Percentiles rank a stretch among this genome's conserved stretches.
These are phyloP conservation scores for Phytopythium aichiense DNA, from an alignment of 352 stramenopile genomes.

Conservation along the genomic window DNA sequence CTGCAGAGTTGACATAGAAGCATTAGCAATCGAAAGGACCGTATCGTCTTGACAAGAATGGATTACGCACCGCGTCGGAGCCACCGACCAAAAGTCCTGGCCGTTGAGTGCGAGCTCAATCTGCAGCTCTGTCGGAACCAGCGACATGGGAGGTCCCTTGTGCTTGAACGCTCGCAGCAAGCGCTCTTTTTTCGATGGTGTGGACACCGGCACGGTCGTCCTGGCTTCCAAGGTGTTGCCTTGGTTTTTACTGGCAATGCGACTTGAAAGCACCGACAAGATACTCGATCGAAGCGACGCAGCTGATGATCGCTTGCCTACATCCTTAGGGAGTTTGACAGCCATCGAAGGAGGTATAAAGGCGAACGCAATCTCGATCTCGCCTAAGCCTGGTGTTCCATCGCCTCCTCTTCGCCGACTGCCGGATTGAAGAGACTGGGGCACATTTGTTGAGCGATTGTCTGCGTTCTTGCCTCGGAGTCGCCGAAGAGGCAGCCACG, in stretches of 20 bases:
- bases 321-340: neutral
- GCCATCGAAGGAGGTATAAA: constrained; percentile 25
- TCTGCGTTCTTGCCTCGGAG: constrained; percentile 19
- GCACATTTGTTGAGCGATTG: neutral
- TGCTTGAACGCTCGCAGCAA: constrained; percentile 46
- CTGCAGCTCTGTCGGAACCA: constrained; percentile 45
- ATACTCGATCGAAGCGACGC: constrained; percentile 37
- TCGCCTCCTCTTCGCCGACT: neutral
- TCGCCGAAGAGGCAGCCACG: constrained; percentile 46
- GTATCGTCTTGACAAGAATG: neutral
- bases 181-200: constrained; percentile 35
- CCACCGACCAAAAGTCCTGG: constrained; percentile 56
- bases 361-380: constrained; percentile 47
- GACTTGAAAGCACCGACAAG: constrained; percentile 42
- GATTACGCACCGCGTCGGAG: constrained; percentile 17
- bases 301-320: neutral
- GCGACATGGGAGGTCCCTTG: constrained; percentile 16
- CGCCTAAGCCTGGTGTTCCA: constrained; percentile 22
- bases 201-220: neutral
- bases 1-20: neutral
- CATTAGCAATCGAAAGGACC: neutral
- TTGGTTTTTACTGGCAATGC: constrained; percentile 10
- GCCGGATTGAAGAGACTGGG: neutral
- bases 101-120: constrained; percentile 61
- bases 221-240: neutral